Conservation (phyloP, 1,139 yeast genomes). For the Blastobotrys ciferrii region DNA sequence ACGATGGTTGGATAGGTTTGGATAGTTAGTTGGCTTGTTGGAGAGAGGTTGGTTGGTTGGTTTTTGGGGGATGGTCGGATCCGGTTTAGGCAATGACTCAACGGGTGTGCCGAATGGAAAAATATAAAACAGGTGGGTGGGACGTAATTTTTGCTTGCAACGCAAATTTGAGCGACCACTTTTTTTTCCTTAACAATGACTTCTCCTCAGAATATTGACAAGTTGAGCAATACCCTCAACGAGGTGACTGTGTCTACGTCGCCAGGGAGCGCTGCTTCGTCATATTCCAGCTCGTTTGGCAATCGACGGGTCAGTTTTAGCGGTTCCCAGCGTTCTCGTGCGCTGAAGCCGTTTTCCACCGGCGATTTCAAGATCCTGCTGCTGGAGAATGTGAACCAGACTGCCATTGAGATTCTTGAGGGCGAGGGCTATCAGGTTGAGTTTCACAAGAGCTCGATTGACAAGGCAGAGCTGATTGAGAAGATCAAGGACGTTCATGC, state of each 20-base stretch:
- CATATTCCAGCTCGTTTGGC: conserved; percentile 6
- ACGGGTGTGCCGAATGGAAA: not conserved
- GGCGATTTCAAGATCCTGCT: conserved; percentile 89
- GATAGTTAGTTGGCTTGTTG: no score
- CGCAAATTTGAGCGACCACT: not conserved
- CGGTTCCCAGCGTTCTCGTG: conserved; percentile 21
- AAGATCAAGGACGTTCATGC: conserved; percentile 94
- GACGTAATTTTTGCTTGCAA: not conserved
- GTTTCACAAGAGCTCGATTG: conserved; percentile 82
- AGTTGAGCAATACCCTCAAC: conserved; percentile 49
- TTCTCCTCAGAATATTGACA: conserved; percentile 65
- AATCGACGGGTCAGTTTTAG: conserved; percentile 6
- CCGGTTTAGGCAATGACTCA: not conserved
- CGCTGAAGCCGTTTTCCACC: conserved; percentile 82
- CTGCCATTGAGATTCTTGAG: conserved; percentile 82
- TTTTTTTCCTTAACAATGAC: conserved; percentile 44
- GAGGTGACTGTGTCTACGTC: conserved; percentile 47
- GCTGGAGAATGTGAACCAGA: conserved; percentile 87
- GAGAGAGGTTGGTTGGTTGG: not conserved
- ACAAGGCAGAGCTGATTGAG: conserved; percentile 92
- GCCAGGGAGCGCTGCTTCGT: conserved; percentile 5
- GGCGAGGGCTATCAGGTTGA: conserved; percentile 97
- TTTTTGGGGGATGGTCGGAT: not conserved
- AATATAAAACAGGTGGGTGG: not conserved
- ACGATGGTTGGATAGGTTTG: no score